A percentile compares a stretch with the other conserved stretches of the same genome.
phyloP scores from a whole-genome alignment of 108 stramenopile genomes.

The Fragilaria crotonensis region DNA sequence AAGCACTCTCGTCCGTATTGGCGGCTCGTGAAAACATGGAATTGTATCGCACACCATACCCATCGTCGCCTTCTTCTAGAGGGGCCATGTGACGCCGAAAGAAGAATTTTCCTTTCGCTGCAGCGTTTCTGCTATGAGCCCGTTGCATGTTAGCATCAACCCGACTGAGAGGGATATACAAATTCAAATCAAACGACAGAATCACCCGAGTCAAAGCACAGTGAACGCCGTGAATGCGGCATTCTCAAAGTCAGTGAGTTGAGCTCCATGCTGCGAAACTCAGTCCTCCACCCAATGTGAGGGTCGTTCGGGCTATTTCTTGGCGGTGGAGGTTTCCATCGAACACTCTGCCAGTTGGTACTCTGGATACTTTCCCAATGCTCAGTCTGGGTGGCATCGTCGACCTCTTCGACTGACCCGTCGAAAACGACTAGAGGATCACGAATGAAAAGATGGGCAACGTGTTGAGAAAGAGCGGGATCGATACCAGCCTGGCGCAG shows the following conservation, averaged over 20 bases:
- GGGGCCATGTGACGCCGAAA: conserved; percentile 93
- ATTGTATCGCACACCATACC: conserved; percentile 71
- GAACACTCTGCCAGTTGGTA: conserved; percentile 98
- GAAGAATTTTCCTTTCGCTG: conserved; percentile 85
- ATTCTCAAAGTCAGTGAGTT: conserved; percentile 98
- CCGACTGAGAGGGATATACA: conserved; percentile 93
- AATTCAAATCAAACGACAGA: conserved; percentile 96
- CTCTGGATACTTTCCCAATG: conserved; percentile 98
- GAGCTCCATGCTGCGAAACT: conserved; percentile 99
- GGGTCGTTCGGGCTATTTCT: conserved; percentile 79
- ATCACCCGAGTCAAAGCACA: conserved; percentile 93
- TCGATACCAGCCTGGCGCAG: conserved; percentile 86
- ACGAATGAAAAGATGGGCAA: conserved; percentile 93
- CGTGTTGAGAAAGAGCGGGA: conserved; percentile 88
- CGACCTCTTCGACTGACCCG: conserved; percentile 89
- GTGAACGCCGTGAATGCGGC: conserved; percentile 95
- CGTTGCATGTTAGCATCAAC: conserved; percentile 99
- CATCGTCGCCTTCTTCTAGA: conserved; percentile 80
- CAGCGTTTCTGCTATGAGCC: conserved; percentile 88
- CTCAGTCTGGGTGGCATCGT: conserved; percentile 89
- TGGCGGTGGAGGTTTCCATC: conserved; percentile 99
- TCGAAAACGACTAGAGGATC: conserved; percentile 98
- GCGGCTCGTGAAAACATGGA: conserved; percentile 72
- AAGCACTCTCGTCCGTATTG: conserved; percentile 25
- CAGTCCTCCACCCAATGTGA: conserved; percentile 97